Conservation (phyloP, 176 grass and related monocot genomes). For the Microstegium vimineum region DNA sequence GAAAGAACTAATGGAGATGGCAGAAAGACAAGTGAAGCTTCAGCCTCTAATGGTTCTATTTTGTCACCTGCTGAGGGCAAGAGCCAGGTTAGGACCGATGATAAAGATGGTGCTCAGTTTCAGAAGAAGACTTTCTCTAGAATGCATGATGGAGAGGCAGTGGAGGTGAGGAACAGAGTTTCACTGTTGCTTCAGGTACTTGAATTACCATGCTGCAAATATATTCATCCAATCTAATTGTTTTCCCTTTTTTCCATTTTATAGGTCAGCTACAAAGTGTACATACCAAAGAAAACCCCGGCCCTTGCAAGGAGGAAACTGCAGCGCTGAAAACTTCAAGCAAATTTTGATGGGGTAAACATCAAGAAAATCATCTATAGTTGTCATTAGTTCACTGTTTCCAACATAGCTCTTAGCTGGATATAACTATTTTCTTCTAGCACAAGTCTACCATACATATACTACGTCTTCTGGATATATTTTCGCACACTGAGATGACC, state of each 20-base stretch:
- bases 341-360: too few relatives aligned
- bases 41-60: conserved; percentile 23
- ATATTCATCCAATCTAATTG: not conserved
- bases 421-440: too few relatives aligned
- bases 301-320: conserved; percentile 69
- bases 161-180: conserved; percentile 60
- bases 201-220: not conserved
- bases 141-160: conserved; percentile 78
- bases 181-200: conserved; percentile 4
- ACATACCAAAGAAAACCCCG: conserved; percentile 73
- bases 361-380: too few relatives aligned
- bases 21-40: conserved; percentile 20
- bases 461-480: too few relatives aligned
- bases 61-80: conserved; percentile 19
- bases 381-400: too few relatives aligned
- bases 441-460: too few relatives aligned
- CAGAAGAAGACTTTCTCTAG: conserved; percentile 89
- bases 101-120: conserved; percentile 42
- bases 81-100: conserved; percentile 16
- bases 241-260: conserved; percentile 27
- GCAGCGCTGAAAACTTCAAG: conserved; percentile 48
- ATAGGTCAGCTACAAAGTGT: conserved; percentile 93
- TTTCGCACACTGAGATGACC: too few relatives aligned
- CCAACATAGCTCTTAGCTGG: too few relatives aligned
- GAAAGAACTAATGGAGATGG: conserved; percentile 32